These are phyloP conservation scores for Amoebophrya sp. DNA, from an alignment of 169 alveolate genomes.

Conservation along the genomic window DNA sequence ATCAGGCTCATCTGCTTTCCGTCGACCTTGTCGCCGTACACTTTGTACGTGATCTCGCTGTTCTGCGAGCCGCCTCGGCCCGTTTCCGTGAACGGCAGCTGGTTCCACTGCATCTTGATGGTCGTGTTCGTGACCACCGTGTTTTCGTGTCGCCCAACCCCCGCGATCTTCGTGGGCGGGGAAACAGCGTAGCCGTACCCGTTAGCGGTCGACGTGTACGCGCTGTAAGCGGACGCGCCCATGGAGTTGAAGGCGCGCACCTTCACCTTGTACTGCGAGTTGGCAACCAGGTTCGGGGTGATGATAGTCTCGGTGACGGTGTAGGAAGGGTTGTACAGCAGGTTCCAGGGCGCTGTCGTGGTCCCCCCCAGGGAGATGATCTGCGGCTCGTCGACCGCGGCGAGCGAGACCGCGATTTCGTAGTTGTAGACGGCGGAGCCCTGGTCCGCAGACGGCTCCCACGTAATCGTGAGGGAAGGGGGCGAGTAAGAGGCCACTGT, in stretches of 20 bases:
- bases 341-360: neutral
- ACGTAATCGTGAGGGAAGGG: neutral
- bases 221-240: neutral
- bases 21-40: neutral
- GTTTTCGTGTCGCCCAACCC: neutral
- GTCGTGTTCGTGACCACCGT: neutral
- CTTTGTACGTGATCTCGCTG: neutral
- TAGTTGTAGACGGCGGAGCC: neutral
- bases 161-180: neutral
- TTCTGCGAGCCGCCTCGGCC: neutral
- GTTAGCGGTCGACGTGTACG: neutral
- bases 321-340: neutral
- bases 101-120: neutral
- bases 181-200: slow-evolving; percentile 1
- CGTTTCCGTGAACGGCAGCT: neutral
- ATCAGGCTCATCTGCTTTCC: neutral
- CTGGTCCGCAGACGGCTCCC: neutral
- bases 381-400: neutral
- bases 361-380: neutral
- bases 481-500: neutral
- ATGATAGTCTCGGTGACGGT: neutral
- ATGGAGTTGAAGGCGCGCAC: neutral
- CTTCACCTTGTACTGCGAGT: slow-evolving; percentile 1
- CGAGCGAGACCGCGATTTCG: neutral
- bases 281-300: neutral